Conservation (phyloP, 2,329 filamentous ascomycete genomes). For the Grosmannia huntii region DNA sequence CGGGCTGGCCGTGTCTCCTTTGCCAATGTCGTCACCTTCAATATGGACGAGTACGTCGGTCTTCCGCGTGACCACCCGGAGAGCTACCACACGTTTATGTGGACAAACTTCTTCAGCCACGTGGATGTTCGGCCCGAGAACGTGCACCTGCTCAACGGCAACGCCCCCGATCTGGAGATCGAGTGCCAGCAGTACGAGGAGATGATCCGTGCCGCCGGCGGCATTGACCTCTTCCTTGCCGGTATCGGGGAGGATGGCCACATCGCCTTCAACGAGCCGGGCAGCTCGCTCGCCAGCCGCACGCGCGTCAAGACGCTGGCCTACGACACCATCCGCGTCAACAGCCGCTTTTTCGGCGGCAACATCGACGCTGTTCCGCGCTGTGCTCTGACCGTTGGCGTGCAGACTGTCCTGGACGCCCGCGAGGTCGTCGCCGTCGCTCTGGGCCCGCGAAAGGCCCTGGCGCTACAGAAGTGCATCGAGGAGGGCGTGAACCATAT, state of each 20-base stretch:
- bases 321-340: slow-evolving; percentile 65
- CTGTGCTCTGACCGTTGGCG: slow-evolving; percentile 55
- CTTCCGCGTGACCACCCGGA: slow-evolving; percentile 62
- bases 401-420: slow-evolving; percentile 47
- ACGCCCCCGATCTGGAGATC: slow-evolving; percentile 52
- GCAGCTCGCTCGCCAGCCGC: slow-evolving; percentile 54
- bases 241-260: slow-evolving; percentile 69
- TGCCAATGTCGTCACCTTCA: slow-evolving; percentile 64
- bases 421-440: slow-evolving; percentile 64
- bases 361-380: slow-evolving; percentile 52
- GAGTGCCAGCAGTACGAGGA: slow-evolving; percentile 65
- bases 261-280: slow-evolving; percentile 73
- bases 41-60: slow-evolving; percentile 59
- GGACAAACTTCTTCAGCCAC: slow-evolving; percentile 65
- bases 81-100: slow-evolving; percentile 75
- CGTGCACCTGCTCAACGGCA: slow-evolving; percentile 63
- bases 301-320: slow-evolving; percentile 68
- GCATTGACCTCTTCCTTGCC: slow-evolving; percentile 66
- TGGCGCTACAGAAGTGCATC: slow-evolving; percentile 59
- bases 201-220: slow-evolving; percentile 53
- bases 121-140: slow-evolving; percentile 57
- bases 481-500: slow-evolving; percentile 67
- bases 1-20: slow-evolving; percentile 37
- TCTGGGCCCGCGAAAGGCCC: slow-evolving; percentile 58
- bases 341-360: slow-evolving; percentile 60